Conservation (phyloP, 306 rosid genomes). For the Vigna unguiculata region DNA sequence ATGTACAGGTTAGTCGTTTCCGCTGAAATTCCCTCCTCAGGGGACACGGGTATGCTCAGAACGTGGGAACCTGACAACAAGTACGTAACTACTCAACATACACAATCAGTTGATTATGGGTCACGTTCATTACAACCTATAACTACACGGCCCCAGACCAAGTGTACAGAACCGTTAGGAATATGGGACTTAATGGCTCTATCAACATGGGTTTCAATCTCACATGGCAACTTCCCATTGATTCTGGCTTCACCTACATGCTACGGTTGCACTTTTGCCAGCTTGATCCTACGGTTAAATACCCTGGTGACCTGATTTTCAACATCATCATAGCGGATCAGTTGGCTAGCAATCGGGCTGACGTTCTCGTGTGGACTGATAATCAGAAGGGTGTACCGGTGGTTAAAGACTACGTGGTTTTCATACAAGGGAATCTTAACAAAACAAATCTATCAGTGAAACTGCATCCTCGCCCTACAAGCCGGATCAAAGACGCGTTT, state of each 20-base stretch:
- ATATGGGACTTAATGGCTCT: not conserved
- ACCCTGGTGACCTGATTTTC: not conserved
- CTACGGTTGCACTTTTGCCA: slow-evolving; percentile 9
- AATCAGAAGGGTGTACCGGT: not conserved
- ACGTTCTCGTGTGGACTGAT: no score
- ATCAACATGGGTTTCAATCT: not conserved
- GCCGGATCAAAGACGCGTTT: not conserved
- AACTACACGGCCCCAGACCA: not conserved
- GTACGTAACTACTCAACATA: not conserved
- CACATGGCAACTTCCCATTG: not conserved
- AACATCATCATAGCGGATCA: not conserved
- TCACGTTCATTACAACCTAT: not conserved
- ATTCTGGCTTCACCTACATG: not conserved
- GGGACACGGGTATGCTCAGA: not conserved
- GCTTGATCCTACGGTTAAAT: rapidly evolving
- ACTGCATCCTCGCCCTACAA: not conserved
- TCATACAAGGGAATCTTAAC: not conserved
- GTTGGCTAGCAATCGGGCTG: no score
- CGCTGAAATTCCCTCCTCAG: not conserved
- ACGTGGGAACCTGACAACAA: not conserved
- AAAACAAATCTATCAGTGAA: not conserved
- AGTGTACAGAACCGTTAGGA: not conserved
- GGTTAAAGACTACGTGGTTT: not conserved
- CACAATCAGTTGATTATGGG: rapidly evolving
- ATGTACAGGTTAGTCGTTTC: not conserved